Evolutionary conservation across 805 yeast species (phyloP).

Genomic region (Myxozyma geophila): DNA sequence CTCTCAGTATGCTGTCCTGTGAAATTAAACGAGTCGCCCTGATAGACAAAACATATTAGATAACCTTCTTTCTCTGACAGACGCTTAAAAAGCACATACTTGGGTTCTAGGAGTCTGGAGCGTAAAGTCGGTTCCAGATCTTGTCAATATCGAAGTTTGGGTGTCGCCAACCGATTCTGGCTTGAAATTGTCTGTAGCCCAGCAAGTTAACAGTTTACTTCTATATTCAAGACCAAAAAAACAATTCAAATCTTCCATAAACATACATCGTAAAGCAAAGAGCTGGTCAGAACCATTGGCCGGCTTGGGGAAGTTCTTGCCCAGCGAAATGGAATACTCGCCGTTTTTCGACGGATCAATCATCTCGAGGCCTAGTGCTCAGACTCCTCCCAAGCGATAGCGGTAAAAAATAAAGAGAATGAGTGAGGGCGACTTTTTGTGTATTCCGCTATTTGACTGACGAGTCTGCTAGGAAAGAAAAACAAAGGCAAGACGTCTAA

Average conservation of each 20-base stretch:
- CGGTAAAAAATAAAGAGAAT: no score
- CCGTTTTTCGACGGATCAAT: constrained; percentile 29
- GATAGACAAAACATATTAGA: not conserved
- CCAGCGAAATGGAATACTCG: constrained; percentile 28
- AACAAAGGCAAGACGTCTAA: no score
- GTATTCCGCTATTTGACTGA: no score
- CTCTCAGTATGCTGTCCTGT: constrained; percentile 30
- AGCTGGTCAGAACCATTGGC: constrained; percentile 12
- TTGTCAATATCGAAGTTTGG: constrained; percentile 25
- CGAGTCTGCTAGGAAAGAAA: no score
- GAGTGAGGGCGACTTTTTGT: no score
- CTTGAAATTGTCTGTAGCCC: constrained; percentile 33
- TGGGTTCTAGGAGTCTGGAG: constrained; percentile 31
- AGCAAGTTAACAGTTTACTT: not conserved
- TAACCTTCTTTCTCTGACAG: not conserved
- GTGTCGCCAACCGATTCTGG: constrained; percentile 38
- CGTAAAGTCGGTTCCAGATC: constrained; percentile 29
- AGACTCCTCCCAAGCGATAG: no score
- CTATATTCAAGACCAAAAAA: not conserved
- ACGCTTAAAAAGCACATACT: constrained; percentile 8
- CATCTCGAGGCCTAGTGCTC: constrained; percentile 10
- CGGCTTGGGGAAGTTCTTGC: constrained; percentile 14
- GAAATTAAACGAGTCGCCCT: constrained; percentile 30
- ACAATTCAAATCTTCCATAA: not conserved
- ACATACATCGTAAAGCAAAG: constrained; percentile 34